phyloP scores from a whole-genome alignment of 2,329 filamentous ascomycete species.

The Stachybotrys chlorohalonatus region DNA sequence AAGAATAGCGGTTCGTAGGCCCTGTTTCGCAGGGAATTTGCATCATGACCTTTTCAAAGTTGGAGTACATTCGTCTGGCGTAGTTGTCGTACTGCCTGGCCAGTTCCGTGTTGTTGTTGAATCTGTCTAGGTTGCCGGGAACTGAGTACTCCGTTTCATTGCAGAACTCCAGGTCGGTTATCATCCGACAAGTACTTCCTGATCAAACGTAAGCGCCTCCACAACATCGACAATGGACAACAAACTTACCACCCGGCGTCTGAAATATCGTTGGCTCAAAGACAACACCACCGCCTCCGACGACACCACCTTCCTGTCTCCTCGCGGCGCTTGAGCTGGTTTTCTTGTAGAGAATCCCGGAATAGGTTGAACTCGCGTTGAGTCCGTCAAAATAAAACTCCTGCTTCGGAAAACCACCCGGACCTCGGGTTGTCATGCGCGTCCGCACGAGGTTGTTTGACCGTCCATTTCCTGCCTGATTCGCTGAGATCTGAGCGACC shows the following conservation, averaged over 20 bases:
- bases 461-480: conserved; percentile 36
- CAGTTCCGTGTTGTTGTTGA: conserved; percentile 52
- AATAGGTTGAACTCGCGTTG: conserved; percentile 62
- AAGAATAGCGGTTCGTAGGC: conserved; percentile 67
- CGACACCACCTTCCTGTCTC: conserved; percentile 23
- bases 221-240: not conserved
- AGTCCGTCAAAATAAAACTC: conserved; percentile 79
- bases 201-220: conserved; percentile 5
- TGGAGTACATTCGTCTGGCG: conserved; percentile 58
- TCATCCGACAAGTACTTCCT: conserved; percentile 76
- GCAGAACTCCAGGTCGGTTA: conserved; percentile 86
- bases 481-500: conserved; percentile 53
- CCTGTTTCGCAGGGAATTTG: conserved; percentile 80
- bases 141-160: conserved; percentile 84
- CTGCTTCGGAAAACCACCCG: conserved; percentile 64
- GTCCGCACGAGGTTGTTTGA: conserved; percentile 39
- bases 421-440: conserved; percentile 60
- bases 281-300: conserved; percentile 68
- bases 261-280: conserved; percentile 64
- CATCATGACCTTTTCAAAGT: conserved; percentile 73
- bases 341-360: conserved; percentile 62
- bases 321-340: conserved; percentile 34
- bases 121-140: conserved; percentile 62
- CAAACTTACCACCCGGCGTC: conserved; percentile 63
- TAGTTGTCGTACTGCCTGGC: conserved; percentile 69